Evolutionary conservation across 2,329 filamentous ascomycete genomes (phyloP).

Genomic region (Arthrobotrys iridis): DNA sequence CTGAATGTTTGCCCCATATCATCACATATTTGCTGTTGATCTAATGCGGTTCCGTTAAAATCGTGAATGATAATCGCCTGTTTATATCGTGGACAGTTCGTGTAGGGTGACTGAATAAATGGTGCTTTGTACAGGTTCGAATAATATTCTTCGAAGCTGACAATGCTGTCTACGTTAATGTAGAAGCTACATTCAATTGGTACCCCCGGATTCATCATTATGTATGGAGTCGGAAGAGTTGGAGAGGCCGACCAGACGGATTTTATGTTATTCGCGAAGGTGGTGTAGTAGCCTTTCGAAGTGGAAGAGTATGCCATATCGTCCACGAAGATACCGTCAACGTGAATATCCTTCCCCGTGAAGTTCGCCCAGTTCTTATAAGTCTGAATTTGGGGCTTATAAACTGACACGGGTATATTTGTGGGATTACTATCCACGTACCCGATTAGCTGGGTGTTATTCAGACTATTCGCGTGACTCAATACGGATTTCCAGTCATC

Average conservation of each 20-base stretch:
- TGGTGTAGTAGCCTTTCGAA: slow-evolving; percentile 7
- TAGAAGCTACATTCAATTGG: slow-evolving; percentile 37
- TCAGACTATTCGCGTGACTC: slow-evolving; percentile 18
- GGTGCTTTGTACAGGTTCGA: slow-evolving; percentile 3
- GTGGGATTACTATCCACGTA: slow-evolving; percentile 36
- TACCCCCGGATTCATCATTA: slow-evolving; percentile 44
- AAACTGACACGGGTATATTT: not conserved
- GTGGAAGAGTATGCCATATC: slow-evolving; percentile 20
- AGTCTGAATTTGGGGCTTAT: slow-evolving; percentile 25
- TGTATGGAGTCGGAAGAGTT: slow-evolving; percentile 5
- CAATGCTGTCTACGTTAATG: slow-evolving; percentile 20
- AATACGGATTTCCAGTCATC: slow-evolving; percentile 33
- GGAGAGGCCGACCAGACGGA: slow-evolving; percentile 11
- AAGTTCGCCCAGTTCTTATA: slow-evolving; percentile 37
- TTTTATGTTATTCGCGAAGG: slow-evolving; percentile 30
- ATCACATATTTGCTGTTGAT: slow-evolving; percentile 43
- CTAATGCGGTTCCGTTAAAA: slow-evolving; percentile 25
- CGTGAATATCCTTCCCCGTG: slow-evolving; percentile 11
- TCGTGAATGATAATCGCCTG: slow-evolving; percentile 43
- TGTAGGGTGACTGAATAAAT: slow-evolving; percentile 24
- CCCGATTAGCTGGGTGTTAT: slow-evolving; percentile 32
- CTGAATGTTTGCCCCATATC: slow-evolving; percentile 30
- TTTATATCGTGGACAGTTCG: slow-evolving; percentile 28
- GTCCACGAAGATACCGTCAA: slow-evolving; percentile 42
- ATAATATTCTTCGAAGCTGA: slow-evolving; percentile 42